A percentile compares a stretch with the other conserved stretches of the same genome.
Conservation (phyloP, 2,329 filamentous ascomycete genomes). For the Diatrype stigma region DNA sequence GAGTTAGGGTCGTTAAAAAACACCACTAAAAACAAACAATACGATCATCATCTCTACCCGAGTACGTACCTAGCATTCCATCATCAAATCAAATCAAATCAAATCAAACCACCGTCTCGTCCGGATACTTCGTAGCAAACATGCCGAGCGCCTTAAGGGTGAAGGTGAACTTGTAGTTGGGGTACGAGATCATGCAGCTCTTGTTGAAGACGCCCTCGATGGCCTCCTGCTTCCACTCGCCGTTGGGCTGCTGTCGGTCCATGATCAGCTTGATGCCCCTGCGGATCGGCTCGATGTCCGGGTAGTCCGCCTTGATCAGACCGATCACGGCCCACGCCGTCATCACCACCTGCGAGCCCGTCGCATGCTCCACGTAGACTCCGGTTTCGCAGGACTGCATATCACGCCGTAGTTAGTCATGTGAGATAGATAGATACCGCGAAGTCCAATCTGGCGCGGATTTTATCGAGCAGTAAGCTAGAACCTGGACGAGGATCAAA, state of each 20-base stretch:
- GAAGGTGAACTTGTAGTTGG: constrained; percentile 98
- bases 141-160: constrained; percentile 90
- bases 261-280: constrained; percentile 78
- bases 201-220: constrained; percentile 99
- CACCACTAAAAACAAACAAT: no score
- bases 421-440: no score
- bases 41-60: no score
- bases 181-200: constrained; percentile 98
- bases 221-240: constrained; percentile 91
- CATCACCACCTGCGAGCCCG: constrained; percentile 84
- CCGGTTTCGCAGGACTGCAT: constrained; percentile 69
- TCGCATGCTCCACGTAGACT: constrained; percentile 68
- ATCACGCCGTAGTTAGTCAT: background rate
- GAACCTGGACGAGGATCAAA: no score
- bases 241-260: constrained; percentile 77
- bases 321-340: constrained; percentile 87
- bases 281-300: constrained; percentile 66
- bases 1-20: no score
- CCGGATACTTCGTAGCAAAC: constrained; percentile 70
- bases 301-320: constrained; percentile 78
- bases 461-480: no score
- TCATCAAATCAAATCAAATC: no score
- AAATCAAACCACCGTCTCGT: constrained; percentile 49
- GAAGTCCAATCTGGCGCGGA: no score
- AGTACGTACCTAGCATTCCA: no score